phyloP scores from a whole-genome alignment of 2,329 filamentous ascomycete species.

The Aureobasidium sp. region DNA sequence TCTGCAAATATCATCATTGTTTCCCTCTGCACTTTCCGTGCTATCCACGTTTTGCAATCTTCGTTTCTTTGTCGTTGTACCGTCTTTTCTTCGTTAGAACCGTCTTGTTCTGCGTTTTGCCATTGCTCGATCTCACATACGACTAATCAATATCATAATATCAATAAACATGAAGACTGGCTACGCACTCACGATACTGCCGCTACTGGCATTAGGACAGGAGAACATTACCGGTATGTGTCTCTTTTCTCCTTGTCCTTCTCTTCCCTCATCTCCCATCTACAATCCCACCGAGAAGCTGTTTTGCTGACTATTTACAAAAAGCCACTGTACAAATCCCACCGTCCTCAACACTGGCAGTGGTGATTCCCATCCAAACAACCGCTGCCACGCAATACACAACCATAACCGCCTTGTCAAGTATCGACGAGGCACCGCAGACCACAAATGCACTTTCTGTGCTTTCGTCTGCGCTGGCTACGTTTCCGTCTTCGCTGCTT shows the following conservation, averaged over 20 bases:
- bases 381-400: constrained; percentile 9
- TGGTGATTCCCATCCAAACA: constrained; percentile 15
- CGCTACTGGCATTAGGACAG: not conserved
- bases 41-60: too few relatives aligned
- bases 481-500: not conserved
- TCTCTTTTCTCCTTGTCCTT: too few relatives aligned
- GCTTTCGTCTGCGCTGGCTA: constrained; percentile 12
- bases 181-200: not conserved
- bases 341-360: constrained; percentile 12
- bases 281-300: too few relatives aligned
- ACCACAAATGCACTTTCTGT: constrained; percentile 15
- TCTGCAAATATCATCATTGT: not conserved
- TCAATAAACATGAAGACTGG: not conserved
- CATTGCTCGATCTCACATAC: not conserved
- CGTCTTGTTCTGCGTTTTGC: not conserved
- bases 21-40: not conserved
- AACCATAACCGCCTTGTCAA: constrained; percentile 10
- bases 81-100: not conserved
- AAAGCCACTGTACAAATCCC: constrained; percentile 6
- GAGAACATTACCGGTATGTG: not conserved
- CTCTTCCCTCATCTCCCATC: too few relatives aligned
- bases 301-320: not conserved
- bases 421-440: not conserved
- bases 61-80: not conserved
- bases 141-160: not conserved